Evolutionary conservation across 805 yeast genomes (phyloP), one percentile per base, ranked within the genome.

Genomic region (Kurtzmaniella fragi): DNA sequence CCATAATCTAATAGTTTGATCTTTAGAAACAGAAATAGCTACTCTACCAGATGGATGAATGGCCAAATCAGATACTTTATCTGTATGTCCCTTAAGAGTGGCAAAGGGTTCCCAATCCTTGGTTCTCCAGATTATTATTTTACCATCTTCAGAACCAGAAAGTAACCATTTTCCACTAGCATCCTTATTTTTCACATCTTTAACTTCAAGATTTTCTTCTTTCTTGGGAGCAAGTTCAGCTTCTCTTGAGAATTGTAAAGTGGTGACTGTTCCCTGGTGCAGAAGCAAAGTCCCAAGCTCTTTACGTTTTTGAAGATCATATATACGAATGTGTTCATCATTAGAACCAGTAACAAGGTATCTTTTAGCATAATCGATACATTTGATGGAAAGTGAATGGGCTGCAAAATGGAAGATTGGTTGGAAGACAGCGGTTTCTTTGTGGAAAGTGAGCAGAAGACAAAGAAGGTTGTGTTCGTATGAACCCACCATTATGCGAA

Each of bases 401-500:
- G 99, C 95, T 51, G 91, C 88, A 63, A 93, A 91, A 59, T 93
- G 97, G 70, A 93, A 93, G 32, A 93, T 82, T 2, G 98, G 96
- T 34, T 88, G 89, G 65, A 93, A 93, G 8, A 86, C 70, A 1
- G 89, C 81, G 7, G 73, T 67, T 10, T 40, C 42, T 2, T 53
- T 51, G 43, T 79, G 75, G 17, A 87, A 51, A n/a, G 81, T 73
- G 32, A 87, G 65, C 1, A 96, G 86, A 12, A 89, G 70, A 68
- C 97, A 89, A 31, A 90, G 65, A 34, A 93, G 62, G 45, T 89
- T 87, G 64, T 93, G 99, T 64, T 93, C 99, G 53, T 93, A 93
- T 0, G 97, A 89, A 17, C 99, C 99, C 10, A 87, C 95, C 51
- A 91, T 75, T 17, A 93, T 80, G 57, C 99, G 73, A 49, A 91